Base-by-base conservation (phyloP, 2,329 filamentous ascomycete genomes). In the Calonectria ilicicola region DNA sequence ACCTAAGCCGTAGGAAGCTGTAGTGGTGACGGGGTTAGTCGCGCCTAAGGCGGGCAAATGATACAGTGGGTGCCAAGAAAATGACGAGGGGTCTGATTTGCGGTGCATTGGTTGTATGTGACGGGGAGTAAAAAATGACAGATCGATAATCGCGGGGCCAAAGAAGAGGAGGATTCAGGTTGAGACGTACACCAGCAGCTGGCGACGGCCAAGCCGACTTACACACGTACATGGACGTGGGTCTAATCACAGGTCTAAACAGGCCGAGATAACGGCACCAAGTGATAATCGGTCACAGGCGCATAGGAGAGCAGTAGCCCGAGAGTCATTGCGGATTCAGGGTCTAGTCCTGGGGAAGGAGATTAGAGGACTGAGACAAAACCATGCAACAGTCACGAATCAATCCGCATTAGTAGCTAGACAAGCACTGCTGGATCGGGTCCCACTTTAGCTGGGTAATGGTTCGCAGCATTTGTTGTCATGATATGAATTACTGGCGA, bases 81-180 rank as follows among this genome's bases (percentile, higher is more conserved):
- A 35, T 21, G 65, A 60, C 58, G 46, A 56, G 58, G 67, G 67
- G 64, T n/a, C 65, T 69, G 67, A 69, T 69, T 69, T 69, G 67
- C 67, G 9, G 47, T 69, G 58, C 67, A 69, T 32, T 62, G 65
- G 65, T 14, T 65, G 58, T 56, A 17, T 53, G 32, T 65, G 44
- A 35, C 58, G 66, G 66, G 35, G 26, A 65, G 47, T 27, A 44
- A 38, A 70, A 65, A 51, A 27, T 72, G 69, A 72, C 19, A 47
- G 35, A 68, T 72, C 69, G 47, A 40, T 68, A 47, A 68, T 72
- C 64, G 56, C 40, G 64, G 69, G 27, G 64, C 38, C 17, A 21
- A 26, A 35, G 27, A 17, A 19, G 56, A 53, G 27, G 14, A 21
- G 38, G 44, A 46, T 35, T 72, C 56, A 40, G 46, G 46, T 56